Conservation (phyloP, 2,329 filamentous ascomycete species). For the Botrytis byssoidea region DNA sequence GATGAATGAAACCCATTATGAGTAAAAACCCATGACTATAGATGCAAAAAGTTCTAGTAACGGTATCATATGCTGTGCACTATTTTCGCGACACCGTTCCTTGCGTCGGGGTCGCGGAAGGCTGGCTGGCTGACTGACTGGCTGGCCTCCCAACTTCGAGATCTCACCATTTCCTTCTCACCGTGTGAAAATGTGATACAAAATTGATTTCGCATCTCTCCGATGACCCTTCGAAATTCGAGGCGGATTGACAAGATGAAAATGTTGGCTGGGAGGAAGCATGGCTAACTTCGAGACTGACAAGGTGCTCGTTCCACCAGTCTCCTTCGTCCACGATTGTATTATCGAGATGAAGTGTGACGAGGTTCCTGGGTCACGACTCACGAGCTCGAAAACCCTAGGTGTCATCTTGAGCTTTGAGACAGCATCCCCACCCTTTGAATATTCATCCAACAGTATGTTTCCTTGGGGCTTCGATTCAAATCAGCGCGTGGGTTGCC, state of each 20-base stretch:
- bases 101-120: constrained; percentile 32
- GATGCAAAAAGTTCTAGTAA: constrained; percentile 9
- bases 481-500: not conserved
- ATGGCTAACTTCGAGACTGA: not conserved
- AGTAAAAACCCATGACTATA: not conserved
- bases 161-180: not conserved
- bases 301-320: constrained; percentile 25
- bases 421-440: constrained; percentile 15
- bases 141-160: constrained; percentile 6
- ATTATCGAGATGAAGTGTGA: constrained; percentile 22
- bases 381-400: constrained; percentile 26
- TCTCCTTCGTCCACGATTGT: constrained; percentile 33
- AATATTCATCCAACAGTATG: not conserved
- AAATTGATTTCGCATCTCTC: not conserved
- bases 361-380: constrained; percentile 16
- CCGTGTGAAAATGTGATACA: constrained; percentile 5
- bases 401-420: constrained; percentile 21
- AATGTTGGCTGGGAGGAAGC: not conserved
- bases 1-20: not conserved
- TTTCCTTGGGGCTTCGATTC: not conserved
- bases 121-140: constrained; percentile 20
- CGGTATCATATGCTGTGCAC: constrained; percentile 25
- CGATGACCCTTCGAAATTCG: not conserved
- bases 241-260: not conserved
- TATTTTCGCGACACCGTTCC: constrained; percentile 23